These are phyloP conservation scores for Ricinus communis DNA, from an alignment of 345 rosid genomes.

Conservation along the genomic window DNA sequence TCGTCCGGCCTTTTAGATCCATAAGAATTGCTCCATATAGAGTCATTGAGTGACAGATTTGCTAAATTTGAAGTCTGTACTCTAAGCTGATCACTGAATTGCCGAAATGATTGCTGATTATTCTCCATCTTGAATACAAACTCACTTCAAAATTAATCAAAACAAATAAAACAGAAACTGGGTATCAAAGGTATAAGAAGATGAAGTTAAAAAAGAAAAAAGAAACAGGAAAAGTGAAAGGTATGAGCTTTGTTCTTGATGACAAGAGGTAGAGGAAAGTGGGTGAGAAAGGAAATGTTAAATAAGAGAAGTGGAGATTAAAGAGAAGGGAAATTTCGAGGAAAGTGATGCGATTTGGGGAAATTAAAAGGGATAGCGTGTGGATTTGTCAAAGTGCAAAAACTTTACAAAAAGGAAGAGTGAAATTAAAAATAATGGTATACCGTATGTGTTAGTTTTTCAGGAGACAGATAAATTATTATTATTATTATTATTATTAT, in stretches of 20 bases:
- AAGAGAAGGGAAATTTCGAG: conserved; percentile 43
- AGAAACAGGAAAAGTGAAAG: background rate
- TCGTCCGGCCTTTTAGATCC: conserved; percentile 59
- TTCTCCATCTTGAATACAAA: conserved; percentile 54
- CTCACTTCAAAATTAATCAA: background rate
- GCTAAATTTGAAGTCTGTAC: conserved; percentile 59
- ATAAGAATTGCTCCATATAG: conserved; percentile 78
- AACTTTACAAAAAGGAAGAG: background rate
- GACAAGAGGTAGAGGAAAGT: background rate
- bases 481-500: too few relatives aligned
- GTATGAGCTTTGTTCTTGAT: background rate
- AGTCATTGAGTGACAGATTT: conserved; percentile 78
- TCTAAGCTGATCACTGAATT: conserved; percentile 95
- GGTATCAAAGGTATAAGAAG: background rate
- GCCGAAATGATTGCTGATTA: conserved; percentile 89
- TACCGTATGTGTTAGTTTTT: background rate
- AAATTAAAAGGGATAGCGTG: conserved; percentile 48
- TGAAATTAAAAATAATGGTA: background rate
- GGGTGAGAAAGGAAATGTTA: conserved; percentile 21
- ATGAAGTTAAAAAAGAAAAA: too few relatives aligned
- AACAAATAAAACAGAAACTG: conserved; percentile 15
- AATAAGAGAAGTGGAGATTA: conserved; percentile 13
- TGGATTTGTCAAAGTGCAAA: conserved; percentile 48
- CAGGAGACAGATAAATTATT: background rate
- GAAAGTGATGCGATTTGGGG: conserved; percentile 31